A percentile compares a stretch with the other conserved stretches of the same genome.
These are phyloP conservation scores for Dendrobium catenatum DNA, from an alignment of 106 monocot genomes.

Conservation along the genomic window DNA sequence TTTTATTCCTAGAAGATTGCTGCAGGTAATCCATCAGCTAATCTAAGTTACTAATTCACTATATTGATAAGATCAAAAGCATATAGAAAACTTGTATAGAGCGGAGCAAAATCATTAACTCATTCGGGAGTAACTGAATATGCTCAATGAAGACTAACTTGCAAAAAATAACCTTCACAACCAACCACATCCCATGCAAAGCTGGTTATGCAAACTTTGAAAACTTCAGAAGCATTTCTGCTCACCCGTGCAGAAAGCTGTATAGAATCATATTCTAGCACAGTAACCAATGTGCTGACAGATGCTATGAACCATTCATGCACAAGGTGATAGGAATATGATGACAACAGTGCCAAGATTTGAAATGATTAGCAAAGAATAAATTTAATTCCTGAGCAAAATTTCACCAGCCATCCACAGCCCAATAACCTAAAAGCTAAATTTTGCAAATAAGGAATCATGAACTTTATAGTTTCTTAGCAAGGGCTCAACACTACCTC, in stretches of 20 bases:
- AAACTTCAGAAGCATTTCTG: background rate
- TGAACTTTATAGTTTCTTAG: background rate
- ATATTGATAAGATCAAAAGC: background rate
- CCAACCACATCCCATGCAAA: background rate
- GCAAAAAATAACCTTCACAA: background rate
- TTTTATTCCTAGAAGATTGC: background rate
- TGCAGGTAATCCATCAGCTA: background rate
- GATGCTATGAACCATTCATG: background rate
- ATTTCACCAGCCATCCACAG: background rate
- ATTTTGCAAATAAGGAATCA: background rate
- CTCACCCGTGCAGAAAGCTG: background rate
- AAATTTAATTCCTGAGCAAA: background rate
- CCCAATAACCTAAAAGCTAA: background rate
- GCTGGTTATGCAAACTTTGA: background rate
- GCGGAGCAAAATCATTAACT: background rate
- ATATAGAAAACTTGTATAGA: background rate
- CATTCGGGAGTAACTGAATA: background rate
- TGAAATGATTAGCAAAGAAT: no score
- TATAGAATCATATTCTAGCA: background rate
- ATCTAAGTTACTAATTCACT: background rate
- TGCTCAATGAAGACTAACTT: background rate
- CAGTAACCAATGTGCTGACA: background rate
- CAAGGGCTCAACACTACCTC: no score
- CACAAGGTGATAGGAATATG: background rate
- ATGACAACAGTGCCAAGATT: background rate